Evolutionary conservation across 2,329 filamentous ascomycete species (phyloP), one percentile per base, ranked within the genome.

Genomic region (Exophiala sp.): DNA sequence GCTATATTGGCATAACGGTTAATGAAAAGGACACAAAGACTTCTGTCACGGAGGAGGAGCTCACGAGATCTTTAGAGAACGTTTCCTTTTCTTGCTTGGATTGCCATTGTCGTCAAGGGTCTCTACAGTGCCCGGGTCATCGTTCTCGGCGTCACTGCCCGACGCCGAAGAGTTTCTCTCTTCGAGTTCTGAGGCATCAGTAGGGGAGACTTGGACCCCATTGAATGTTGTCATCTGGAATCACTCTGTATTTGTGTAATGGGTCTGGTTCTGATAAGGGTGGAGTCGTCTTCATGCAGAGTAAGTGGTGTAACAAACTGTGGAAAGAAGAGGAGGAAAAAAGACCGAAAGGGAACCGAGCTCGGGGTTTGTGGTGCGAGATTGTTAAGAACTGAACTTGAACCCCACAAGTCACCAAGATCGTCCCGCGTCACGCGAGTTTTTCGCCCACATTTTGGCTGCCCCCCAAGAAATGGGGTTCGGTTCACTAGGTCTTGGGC

Each of bases 21-120:
- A 20, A 9, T n/a, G n/a, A 14, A n/a, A 14, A 11, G 29, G 21
- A 14, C 7, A 29, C 24, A 29, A 29, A 5, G 3, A 29, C 24
- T 8, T 2, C 3, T 24, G 43, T 8, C 11, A 16, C 9, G 10
- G 7, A 33, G 20, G 9, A 14, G n/a, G 11, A 40, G 35, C 62
- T 49, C 47, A 64, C 61, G 62, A 62, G 18, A 64, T 62, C 52
- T 61, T 63, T 47, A 62, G 49, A 18, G 55, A 80, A 79, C 82
- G 74, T 67, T 84, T 85, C 59, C 82, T 78, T 68, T 85, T 85
- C 41, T 57, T 63, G 48, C 52, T 57, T n/a, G 46, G 34, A 20
- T 47, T 50, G 3, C 54, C 57, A 14, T 39, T 42, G 14, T 54
- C 51, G n/a, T 41, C 36, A 14, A 29, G 21, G 11, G n/a, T 24